Conservation (phyloP, 2,329 filamentous ascomycete species). For the Daldinia sp. region DNA sequence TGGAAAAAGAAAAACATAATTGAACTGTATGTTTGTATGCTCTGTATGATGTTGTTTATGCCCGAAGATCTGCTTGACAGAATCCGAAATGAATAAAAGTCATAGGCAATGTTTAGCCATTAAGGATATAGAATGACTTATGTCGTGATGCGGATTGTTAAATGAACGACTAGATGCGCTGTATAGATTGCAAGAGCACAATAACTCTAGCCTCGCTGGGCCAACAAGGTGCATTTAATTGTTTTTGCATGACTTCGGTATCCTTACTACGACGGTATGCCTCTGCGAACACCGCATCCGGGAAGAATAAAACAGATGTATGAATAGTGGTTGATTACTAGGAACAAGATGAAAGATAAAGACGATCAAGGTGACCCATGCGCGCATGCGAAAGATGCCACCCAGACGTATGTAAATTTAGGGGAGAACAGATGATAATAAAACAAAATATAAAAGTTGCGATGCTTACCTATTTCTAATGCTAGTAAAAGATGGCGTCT, state of each 20-base stretch:
- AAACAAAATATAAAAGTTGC: conserved; percentile 10
- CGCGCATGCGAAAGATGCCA: not conserved
- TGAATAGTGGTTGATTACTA: not conserved
- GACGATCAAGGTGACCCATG: not conserved
- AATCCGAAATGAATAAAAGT: conserved; percentile 2
- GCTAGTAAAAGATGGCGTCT: conserved; percentile 18
- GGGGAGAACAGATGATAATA: not conserved
- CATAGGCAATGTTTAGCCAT: not conserved
- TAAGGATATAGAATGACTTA: conserved; percentile 4
- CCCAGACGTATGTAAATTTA: not conserved
- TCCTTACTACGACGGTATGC: conserved; percentile 20
- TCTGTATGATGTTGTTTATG: conserved; percentile 3
- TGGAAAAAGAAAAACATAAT: not conserved
- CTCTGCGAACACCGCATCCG: conserved; percentile 2
- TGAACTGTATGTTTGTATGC: too few relatives aligned
- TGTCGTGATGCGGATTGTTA: conserved; percentile 8
- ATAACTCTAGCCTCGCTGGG: conserved; percentile 11
- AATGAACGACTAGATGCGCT: conserved; percentile 1
- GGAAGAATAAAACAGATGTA: not conserved
- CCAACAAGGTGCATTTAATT: conserved; percentile 28
- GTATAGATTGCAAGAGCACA: conserved; percentile 4
- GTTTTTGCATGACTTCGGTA: conserved; percentile 12
- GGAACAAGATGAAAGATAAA: not conserved
- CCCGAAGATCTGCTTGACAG: not conserved
- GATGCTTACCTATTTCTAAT: conserved; percentile 35